Evolutionary conservation across 768 basidiomycete genomes (phyloP).

Genomic region (Auriscalpium vulgare): DNA sequence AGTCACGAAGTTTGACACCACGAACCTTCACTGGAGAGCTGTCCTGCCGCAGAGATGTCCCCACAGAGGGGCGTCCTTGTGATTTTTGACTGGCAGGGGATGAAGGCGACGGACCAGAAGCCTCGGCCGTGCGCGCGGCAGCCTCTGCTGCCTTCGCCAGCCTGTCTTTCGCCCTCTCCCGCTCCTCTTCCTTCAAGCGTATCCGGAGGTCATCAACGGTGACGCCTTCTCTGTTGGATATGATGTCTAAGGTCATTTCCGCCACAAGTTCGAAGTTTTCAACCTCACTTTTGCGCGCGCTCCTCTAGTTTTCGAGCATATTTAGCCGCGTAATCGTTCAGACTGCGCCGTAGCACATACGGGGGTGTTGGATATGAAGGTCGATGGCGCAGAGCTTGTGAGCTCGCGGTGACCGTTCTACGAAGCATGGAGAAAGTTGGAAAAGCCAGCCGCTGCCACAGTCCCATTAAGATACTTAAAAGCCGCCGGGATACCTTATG

Average conservation of each 20-base stretch:
- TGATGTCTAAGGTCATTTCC: not conserved
- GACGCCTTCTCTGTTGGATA: slow-evolving; percentile 1
- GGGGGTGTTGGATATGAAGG: no score
- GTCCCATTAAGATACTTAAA: no score
- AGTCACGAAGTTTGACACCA: slow-evolving; percentile 2
- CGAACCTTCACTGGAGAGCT: slow-evolving; percentile 60
- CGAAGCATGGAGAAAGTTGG: no score
- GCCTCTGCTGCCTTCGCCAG: slow-evolving; percentile 8
- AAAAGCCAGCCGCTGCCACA: no score
- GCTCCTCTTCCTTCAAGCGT: slow-evolving; percentile 5
- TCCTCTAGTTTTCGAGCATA: slow-evolving; percentile 66
- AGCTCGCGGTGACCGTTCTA: no score
- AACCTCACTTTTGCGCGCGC: slow-evolving; percentile 56
- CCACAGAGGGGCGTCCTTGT: slow-evolving; percentile 5
- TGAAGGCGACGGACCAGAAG: not conserved
- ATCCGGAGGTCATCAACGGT: slow-evolving; percentile 7
- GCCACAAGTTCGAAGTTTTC: slow-evolving; percentile 3
- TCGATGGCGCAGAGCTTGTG: no score
- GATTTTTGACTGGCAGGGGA: slow-evolving; percentile 9
- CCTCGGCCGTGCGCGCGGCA: slow-evolving; percentile 9
- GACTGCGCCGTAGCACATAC: no score
- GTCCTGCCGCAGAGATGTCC: slow-evolving; percentile 39
- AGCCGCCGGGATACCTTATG: no score
- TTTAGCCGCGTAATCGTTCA: slow-evolving; percentile 32
- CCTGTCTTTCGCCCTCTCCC: slow-evolving; percentile 2